phyloP scores from a whole-genome alignment of 495 filamentous ascomycete species.

The Xylaria acuta region DNA sequence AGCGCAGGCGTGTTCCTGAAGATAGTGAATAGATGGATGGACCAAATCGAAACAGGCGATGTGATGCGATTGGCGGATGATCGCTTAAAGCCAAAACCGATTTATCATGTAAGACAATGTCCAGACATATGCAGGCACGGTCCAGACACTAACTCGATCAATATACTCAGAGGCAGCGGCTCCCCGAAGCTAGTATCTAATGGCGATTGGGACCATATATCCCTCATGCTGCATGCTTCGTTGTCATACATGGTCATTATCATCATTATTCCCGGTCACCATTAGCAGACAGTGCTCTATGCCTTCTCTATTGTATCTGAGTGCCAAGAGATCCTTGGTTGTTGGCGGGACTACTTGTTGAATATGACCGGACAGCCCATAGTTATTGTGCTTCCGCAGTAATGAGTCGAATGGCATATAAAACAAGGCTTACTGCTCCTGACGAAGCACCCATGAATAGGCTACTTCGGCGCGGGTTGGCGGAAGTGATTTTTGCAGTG shows the following conservation, averaged over 20 bases:
- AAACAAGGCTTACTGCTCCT: too few relatives aligned
- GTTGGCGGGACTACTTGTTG: neutral
- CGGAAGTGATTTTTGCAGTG: too few relatives aligned
- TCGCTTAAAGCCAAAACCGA: neutral
- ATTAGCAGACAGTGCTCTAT: neutral
- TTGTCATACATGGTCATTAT: neutral
- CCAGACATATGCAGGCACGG: neutral
- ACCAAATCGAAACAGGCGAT: neutral
- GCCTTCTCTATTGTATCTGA: neutral
- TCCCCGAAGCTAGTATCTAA: neutral
- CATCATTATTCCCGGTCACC: neutral
- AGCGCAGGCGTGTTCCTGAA: neutral
- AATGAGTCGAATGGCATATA: too few relatives aligned
- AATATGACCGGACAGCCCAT: neutral
- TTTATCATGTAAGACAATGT: neutral
- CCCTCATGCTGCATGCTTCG: neutral
- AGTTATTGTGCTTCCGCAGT: neutral
- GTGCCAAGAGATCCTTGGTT: neutral
- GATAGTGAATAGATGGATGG: constrained; percentile 4
- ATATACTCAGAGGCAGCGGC: neutral
- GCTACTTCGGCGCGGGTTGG: too few relatives aligned
- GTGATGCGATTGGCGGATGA: constrained; percentile 6
- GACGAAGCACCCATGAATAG: too few relatives aligned
- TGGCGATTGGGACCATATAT: neutral
- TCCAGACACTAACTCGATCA: neutral